Percentiles rank a stretch among this genome's conserved stretches.
Evolutionary conservation across 139 green algal species (phyloP).

Genomic region (Desmodesmus armatus): DNA sequence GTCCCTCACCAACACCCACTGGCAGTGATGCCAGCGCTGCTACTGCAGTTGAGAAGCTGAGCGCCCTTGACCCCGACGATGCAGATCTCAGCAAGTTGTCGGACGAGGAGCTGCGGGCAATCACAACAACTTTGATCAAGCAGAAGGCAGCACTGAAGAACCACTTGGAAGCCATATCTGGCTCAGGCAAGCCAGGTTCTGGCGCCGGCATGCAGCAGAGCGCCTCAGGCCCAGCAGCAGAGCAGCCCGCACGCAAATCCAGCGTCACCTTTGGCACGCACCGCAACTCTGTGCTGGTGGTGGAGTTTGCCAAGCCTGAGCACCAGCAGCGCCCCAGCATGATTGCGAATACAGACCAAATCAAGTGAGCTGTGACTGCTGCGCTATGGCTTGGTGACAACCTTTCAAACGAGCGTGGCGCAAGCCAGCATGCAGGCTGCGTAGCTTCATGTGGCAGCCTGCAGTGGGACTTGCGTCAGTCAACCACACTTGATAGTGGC

Average conservation of each 20-base stretch:
- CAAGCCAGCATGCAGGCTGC: too few species aligned
- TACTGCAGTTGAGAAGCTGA: background rate
- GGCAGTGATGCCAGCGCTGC: background rate
- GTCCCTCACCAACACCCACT: background rate
- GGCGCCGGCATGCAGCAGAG: too few species aligned
- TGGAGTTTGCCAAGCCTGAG: slow-evolving; percentile 21
- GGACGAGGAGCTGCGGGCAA: background rate
- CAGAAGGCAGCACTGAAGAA: background rate
- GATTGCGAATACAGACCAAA: slow-evolving; percentile 7
- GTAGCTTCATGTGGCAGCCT: too few species aligned
- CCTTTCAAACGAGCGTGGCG: too few species aligned
- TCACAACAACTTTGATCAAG: background rate
- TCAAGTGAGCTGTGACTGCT: slow-evolving; percentile 20
- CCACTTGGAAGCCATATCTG: background rate
- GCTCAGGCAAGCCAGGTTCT: background rate
- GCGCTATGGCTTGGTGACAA: background rate
- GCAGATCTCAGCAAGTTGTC: too few species aligned
- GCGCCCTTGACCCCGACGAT: background rate
- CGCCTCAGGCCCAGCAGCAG: background rate
- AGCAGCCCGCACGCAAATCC: background rate
- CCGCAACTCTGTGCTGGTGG: background rate
- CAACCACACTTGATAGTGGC: too few species aligned
- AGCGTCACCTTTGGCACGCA: background rate
- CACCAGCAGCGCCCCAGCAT: slow-evolving; percentile 41
- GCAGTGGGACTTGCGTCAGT: too few species aligned